Percentiles rank a stretch among this genome's conserved stretches.
phyloP scores from a whole-genome alignment of 208 protist species.

The Crithidia fasciculata region DNA sequence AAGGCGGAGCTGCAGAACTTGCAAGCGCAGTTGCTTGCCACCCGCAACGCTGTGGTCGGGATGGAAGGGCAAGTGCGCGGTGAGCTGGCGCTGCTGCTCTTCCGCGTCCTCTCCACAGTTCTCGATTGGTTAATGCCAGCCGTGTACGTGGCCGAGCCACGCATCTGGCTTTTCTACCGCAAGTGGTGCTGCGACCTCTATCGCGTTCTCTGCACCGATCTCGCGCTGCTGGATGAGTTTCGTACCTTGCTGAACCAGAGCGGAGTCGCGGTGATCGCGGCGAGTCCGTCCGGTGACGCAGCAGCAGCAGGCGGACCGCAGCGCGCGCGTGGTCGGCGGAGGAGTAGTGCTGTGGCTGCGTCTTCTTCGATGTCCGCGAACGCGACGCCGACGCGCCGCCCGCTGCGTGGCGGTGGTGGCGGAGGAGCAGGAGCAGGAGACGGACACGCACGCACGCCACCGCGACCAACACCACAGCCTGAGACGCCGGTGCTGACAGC shows the following conservation, averaged over 20 bases:
- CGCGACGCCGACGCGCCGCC: constrained; percentile 6
- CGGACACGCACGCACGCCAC: background rate
- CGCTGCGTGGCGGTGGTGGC: background rate
- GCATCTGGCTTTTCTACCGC: constrained; percentile 74
- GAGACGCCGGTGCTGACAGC: constrained; percentile 2
- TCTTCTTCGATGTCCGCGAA: constrained; percentile 4
- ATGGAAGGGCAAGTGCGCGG: constrained; percentile 64
- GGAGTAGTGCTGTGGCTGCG: too few relatives aligned
- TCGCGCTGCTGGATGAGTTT: constrained; percentile 70
- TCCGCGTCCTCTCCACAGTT: constrained; percentile 76
- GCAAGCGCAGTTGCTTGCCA: constrained; percentile 16
- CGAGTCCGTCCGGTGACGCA: background rate
- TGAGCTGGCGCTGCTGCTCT: constrained; percentile 77
- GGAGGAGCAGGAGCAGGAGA: background rate
- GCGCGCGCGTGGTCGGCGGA: too few relatives aligned
- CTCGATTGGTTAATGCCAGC: constrained; percentile 83
- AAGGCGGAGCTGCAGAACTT: constrained; percentile 37
- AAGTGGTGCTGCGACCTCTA: constrained; percentile 89
- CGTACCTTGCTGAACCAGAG: constrained; percentile 41
- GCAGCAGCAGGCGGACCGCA: background rate
- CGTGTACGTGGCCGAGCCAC: constrained; percentile 58
- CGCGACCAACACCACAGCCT: constrained; percentile 3
- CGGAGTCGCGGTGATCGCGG: constrained; percentile 19
- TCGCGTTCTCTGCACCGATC: constrained; percentile 61
- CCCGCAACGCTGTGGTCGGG: constrained; percentile 18